Percentiles rank a stretch among this genome's conserved stretches.
Conservation (phyloP, 2,329 filamentous ascomycete species). For the Dactylellina drechsleri region DNA sequence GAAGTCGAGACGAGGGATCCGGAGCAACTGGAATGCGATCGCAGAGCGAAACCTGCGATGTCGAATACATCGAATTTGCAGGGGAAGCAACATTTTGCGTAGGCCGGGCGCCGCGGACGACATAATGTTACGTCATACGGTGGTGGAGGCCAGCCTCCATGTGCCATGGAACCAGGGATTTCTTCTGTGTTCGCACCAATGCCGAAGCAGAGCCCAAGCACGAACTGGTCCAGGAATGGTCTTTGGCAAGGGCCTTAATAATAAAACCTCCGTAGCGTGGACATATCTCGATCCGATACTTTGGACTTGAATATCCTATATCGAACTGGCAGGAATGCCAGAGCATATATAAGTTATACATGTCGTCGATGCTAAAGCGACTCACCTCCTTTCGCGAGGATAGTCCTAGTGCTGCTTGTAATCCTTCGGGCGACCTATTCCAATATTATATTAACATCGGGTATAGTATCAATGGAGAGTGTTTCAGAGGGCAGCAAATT, state of each 20-base stretch:
- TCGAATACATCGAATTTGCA: constrained; percentile 19
- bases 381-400: too few species aligned
- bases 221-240: background rate
- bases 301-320: too few species aligned
- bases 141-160: constrained; percentile 3
- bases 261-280: too few species aligned
- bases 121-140: constrained; percentile 41
- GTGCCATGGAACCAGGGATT: constrained; percentile 10
- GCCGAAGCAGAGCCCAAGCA: constrained; percentile 34
- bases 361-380: too few species aligned
- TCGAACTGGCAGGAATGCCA: too few species aligned
- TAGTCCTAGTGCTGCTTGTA: too few species aligned
- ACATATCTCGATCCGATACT: too few species aligned
- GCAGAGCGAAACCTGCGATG: constrained; percentile 26
- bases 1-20: too few species aligned
- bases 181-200: constrained; percentile 31
- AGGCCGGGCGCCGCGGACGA: constrained; percentile 8
- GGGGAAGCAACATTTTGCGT: constrained; percentile 28
- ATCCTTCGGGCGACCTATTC: too few species aligned
- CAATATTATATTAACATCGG: too few species aligned
- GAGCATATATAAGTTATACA: too few species aligned
- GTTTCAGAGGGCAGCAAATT: background rate
- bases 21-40: constrained; percentile 26
- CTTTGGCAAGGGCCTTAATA: background rate
- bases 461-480: background rate